phyloP scores from a whole-genome alignment of 768 basidiomycete species.

The Amanita polypyramis region DNA sequence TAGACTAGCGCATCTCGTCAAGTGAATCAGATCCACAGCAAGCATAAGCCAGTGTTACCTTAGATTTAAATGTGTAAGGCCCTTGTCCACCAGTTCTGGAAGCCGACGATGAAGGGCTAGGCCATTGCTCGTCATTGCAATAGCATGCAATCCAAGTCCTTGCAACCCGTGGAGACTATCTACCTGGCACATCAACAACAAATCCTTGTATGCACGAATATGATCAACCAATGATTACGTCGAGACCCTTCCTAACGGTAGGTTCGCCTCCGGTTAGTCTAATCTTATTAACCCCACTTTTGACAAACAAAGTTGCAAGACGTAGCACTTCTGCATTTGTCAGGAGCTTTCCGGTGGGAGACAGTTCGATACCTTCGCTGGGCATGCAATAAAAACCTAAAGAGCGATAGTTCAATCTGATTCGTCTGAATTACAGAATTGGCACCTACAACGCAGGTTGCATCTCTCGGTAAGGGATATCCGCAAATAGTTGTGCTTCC shows the following conservation, averaged over 20 bases:
- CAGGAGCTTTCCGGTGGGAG: conserved; percentile 58
- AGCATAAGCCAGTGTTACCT: conserved; percentile 21
- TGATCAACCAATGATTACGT: conserved; percentile 52
- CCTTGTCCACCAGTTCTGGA: conserved; percentile 54
- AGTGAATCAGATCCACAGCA: not conserved
- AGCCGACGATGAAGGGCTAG: conserved; percentile 65
- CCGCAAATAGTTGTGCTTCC: conserved; percentile 78
- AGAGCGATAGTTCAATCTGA: conserved; percentile 6
- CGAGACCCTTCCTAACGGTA: conserved; percentile 67
- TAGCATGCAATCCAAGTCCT: conserved; percentile 50
- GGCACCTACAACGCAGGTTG: conserved; percentile 65
- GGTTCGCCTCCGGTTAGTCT: conserved; percentile 86
- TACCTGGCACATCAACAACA: conserved; percentile 16
- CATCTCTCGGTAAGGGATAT: conserved; percentile 83
- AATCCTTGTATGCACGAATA: not conserved
- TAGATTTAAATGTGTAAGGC: conserved; percentile 68
- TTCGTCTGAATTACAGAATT: not conserved
- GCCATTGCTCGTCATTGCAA: conserved; percentile 85
- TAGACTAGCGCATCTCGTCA: conserved; percentile 33
- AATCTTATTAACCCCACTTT: conserved; percentile 79
- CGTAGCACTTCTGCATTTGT: conserved; percentile 69
- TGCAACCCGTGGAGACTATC: conserved; percentile 56
- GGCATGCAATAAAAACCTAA: conserved; percentile 95
- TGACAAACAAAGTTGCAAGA: conserved; percentile 68
- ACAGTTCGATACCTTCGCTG: conserved; percentile 63